Evolutionary conservation across 306 rosid species (phyloP), one percentile per base, ranked within the genome.

Genomic region (Cucumis hystrix): DNA sequence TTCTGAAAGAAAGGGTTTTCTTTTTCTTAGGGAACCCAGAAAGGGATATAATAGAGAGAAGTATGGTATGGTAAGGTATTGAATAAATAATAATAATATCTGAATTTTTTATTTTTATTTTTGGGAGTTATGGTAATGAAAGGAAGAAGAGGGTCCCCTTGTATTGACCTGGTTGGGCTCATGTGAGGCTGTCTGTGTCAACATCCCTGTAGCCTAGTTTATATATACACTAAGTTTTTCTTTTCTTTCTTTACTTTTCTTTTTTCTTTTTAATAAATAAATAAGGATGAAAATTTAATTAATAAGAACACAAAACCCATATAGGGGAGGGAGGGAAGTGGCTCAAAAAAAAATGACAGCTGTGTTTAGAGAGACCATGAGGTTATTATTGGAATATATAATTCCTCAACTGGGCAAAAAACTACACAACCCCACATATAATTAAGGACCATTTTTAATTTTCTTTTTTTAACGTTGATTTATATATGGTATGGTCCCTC

Each of bases 101-200:
- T 35, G 45, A 3, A 8, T 63, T 16, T 16, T 17, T 35, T 17
- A 9, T 7, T 57, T 8, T 37, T 37, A 47, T 18, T 35, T 35
- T 35, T 21, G 25, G 49, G 54, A 21, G 56, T 69, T 69, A 69
- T 69, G 75, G 56, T 43, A 12, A 69, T 43, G 75, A 67, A 56
- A 45, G 52, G 20, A 23, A 21, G 77, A 62, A 64, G 79, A 75
- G 90, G 87, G 84, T 79, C 83, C 87, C 74, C 90, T 82, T 71
- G 84, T 78, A 76, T 78, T 84, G 85, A 82, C 81, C 85, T 80
- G 90, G 85, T 82, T 82, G 85, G 80, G 63, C 74, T 87, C 86
- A 87, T 82, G 90, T 84, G 87, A 84, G 77, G 82, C 57, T 80
- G 86, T 82, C 87, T 75, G 61, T 86, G 56, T 86, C 89, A 80